These are phyloP conservation scores for Chalaropsis thielavioides DNA, from an alignment of 2,329 filamentous ascomycete species.

Conservation along the genomic window DNA sequence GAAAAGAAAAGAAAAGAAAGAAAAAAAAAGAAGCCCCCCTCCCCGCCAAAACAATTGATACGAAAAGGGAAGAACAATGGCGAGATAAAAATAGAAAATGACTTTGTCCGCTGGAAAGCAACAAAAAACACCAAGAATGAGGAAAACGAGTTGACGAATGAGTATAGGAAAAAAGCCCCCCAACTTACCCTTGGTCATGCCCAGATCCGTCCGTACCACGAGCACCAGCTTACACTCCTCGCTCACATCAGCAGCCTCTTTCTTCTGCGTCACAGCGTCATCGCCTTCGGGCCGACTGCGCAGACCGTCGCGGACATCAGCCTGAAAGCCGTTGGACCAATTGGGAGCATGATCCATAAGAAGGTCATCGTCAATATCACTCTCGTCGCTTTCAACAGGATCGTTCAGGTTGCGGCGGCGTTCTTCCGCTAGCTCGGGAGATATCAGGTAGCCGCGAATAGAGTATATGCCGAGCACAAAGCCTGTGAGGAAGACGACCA, in stretches of 20 bases:
- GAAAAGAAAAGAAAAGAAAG: background rate
- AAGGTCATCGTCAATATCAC: conserved; percentile 48
- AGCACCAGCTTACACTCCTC: conserved; percentile 93
- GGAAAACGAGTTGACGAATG: background rate
- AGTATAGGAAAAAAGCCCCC: conserved; percentile 1
- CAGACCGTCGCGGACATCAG: conserved; percentile 44
- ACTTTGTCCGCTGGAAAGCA: background rate
- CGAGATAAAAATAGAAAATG: background rate
- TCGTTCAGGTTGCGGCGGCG: conserved; percentile 41
- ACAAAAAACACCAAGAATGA: background rate
- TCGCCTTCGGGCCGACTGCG: conserved; percentile 23
- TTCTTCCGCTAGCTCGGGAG: conserved; percentile 42
- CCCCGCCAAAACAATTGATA: background rate
- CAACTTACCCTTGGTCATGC: conserved; percentile 82
- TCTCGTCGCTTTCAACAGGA: conserved; percentile 54
- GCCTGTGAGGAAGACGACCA: conserved; percentile 60
- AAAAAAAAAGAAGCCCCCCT: background rate
- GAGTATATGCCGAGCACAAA: conserved; percentile 71
- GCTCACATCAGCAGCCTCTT: conserved; percentile 26
- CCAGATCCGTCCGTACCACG: conserved; percentile 82
- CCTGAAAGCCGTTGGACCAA: conserved; percentile 48
- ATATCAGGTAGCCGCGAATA: conserved; percentile 43
- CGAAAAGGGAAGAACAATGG: background rate
- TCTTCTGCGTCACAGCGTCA: conserved; percentile 21
- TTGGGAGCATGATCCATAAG: conserved; percentile 52